Percentiles rank a stretch among this genome's conserved stretches.
phyloP scores from a whole-genome alignment of 805 yeast genomes.

The Wickerhamiella lipophila region DNA sequence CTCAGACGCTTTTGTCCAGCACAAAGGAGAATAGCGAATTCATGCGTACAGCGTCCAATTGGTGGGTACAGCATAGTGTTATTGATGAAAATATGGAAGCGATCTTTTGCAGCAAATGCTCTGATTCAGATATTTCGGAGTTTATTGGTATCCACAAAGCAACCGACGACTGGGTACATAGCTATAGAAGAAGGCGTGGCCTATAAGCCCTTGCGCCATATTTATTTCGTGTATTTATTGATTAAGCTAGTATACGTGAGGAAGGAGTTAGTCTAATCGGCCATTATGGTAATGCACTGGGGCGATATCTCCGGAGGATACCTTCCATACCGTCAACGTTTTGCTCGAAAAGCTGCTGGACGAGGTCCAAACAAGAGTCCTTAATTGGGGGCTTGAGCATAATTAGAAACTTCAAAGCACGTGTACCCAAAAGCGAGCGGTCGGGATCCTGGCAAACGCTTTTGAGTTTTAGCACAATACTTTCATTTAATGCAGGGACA shows the following conservation, averaged over 20 bases:
- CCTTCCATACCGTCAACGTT: conserved; percentile 18
- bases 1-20: neutral
- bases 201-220: neutral
- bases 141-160: conserved; percentile 4
- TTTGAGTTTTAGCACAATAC: conserved; percentile 50
- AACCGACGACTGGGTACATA: conserved; percentile 5
- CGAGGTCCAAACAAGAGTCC: conserved; percentile 29
- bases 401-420: conserved; percentile 62
- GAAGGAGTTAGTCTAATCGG: neutral
- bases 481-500: conserved; percentile 58
- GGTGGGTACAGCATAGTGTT: conserved; percentile 8
- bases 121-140: conserved; percentile 1
- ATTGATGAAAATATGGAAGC: neutral
- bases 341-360: conserved; percentile 25
- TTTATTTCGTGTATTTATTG: neutral
- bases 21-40: neutral
- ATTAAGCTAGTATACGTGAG: neutral
- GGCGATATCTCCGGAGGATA: conserved; percentile 8
- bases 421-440: conserved; percentile 65
- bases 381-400: conserved; percentile 86
- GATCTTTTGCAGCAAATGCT: conserved; percentile 8
- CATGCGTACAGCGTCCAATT: conserved; percentile 6
- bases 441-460: conserved; percentile 78
- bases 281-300: neutral
- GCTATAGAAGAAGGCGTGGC: conserved; percentile 2